Base-by-base conservation (phyloP, 371 early-diverging fungal species). In the Mucor lusitanicus region DNA sequence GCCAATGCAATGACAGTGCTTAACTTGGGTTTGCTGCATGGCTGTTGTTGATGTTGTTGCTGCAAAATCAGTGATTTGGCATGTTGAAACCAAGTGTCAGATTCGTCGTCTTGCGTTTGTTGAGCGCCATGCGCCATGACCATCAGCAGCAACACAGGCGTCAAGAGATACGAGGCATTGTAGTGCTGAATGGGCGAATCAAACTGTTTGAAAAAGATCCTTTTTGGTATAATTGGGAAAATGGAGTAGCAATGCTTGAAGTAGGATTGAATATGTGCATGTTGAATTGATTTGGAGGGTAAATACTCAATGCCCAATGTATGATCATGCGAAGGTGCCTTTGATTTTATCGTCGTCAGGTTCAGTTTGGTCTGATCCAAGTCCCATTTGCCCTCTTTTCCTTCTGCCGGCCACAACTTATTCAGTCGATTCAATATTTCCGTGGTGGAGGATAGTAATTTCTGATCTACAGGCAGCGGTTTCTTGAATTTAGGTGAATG, bases 41-140 rank as follows among this genome's bases (percentile, higher is more conserved):
- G 48, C 19, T 48, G 48, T 12, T 48, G 23, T n/a, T 46, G 30
- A 13, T 48, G 40, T 0, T 40, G 21, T 17, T 48, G 23, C 4
- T 46, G 30, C 25, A 42, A 19, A 32, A 56, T 15, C 6, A 67
- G 13, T 0, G 44, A 33, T 37, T 69, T 68, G 12, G 81, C 81
- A 27, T 75, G 74, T 6, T 65, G 46, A 59, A 73, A 76, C 56
- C 68, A 80, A 8, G 35, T 64, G 40, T 77, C 74, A 4, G 72
- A 63, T 15, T 68, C 63, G 5, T 75, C 72, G 19, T 55, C 61
- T 23, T 63, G 54, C 25, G 33, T 58, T 39, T 65, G 59, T 3
- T 65, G 71, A 4, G 81, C 71, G 3, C 72, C 81, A 58, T 78
- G 75, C 1, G 81, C 81, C 42, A 67, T 71, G n/a, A 80, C 57